Conservation (phyloP, 202 grass and related monocot species). For the Zoysia matrella region DNA sequence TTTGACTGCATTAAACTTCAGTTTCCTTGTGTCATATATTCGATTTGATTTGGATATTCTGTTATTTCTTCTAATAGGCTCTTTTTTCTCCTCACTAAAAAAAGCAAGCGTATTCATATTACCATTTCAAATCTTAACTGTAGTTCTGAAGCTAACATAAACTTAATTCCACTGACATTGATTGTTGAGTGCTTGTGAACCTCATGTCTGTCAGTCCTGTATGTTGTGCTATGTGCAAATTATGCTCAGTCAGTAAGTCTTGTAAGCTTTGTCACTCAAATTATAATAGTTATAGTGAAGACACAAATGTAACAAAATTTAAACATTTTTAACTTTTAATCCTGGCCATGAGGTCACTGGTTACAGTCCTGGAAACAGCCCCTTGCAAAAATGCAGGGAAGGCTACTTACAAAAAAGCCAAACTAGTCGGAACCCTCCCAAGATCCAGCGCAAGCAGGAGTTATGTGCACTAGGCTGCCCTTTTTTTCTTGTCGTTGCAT, state of each 20-base stretch:
- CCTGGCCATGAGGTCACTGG: no score
- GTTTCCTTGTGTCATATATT: constrained; percentile 3
- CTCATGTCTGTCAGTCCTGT: no score
- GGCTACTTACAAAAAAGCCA: no score
- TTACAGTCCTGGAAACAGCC: no score
- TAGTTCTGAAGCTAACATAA: constrained; percentile 13
- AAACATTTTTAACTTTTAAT: neutral
- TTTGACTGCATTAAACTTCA: constrained; percentile 8
- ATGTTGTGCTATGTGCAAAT: neutral
- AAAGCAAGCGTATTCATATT: constrained; percentile 18
- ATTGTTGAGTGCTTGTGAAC: constrained; percentile 13
- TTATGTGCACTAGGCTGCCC: no score
- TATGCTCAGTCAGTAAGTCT: constrained; percentile 24
- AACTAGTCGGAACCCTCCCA: no score
- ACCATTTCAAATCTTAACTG: constrained; percentile 24
- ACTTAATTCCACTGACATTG: neutral
- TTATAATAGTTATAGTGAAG: neutral
- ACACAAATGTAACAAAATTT: neutral
- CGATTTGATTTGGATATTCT: neutral
- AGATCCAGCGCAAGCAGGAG: no score
- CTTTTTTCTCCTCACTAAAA: constrained; percentile 1
- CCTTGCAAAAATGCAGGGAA: no score
- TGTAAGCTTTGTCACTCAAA: constrained; percentile 23
- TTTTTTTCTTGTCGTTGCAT: neutral
- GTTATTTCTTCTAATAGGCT: constrained; percentile 20